phyloP scores from a whole-genome alignment of 1,284 basidiomycete genomes.

The Rhizoctonia solani region DNA sequence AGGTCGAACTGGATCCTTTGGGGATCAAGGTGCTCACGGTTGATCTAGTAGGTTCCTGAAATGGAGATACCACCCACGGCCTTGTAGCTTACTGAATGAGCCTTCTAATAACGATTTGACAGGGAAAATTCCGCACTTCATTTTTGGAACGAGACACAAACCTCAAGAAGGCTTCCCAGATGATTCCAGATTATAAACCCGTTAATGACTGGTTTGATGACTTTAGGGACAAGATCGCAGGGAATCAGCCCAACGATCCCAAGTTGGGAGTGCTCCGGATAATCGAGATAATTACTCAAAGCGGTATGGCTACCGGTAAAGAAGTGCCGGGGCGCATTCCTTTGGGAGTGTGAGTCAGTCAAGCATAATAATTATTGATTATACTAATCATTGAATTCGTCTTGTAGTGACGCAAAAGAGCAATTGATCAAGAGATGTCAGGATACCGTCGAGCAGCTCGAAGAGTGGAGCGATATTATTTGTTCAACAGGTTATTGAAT shows the following conservation, averaged over 20 bases:
- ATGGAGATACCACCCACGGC: no score
- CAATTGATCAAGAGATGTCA: background rate
- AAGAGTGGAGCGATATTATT: conserved; percentile 11
- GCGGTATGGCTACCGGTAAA: background rate
- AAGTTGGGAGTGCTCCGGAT: background rate
- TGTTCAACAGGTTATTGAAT: background rate
- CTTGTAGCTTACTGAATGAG: background rate
- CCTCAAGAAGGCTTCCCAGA: background rate
- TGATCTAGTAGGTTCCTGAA: background rate
- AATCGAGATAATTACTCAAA: background rate
- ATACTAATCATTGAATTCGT: no score
- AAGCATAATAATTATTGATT: no score
- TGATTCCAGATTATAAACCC: background rate
- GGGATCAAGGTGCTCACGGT: background rate
- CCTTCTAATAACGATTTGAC: background rate
- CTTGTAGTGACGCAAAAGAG: background rate
- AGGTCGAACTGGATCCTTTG: background rate
- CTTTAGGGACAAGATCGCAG: background rate
- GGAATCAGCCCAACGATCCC: background rate
- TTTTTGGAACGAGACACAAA: background rate
- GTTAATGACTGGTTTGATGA: background rate
- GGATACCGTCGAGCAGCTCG: background rate
- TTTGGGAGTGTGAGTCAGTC: background rate
- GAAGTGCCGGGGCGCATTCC: background rate
- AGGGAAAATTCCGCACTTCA: background rate